Evolutionary conservation across 805 yeast species (phyloP).

Genomic region (Ogataea pignaliae): DNA sequence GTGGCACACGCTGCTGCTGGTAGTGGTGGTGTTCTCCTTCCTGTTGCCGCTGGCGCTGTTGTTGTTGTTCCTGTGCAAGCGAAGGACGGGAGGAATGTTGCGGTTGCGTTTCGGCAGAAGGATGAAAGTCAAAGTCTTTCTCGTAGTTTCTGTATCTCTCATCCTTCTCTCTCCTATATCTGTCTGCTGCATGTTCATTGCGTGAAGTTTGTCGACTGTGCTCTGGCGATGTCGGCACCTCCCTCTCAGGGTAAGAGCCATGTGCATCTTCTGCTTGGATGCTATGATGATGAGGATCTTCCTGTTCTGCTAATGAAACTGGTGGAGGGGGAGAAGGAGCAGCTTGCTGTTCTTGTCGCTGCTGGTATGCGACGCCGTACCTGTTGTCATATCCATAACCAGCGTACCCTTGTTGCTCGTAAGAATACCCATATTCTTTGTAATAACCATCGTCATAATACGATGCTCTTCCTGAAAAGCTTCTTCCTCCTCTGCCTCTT

Average conservation of each 20-base stretch:
- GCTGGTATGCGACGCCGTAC: not conserved
- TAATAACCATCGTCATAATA: no score
- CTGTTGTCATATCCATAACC: conserved; percentile 3
- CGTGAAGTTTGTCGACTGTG: no score
- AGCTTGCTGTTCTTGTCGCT: no score
- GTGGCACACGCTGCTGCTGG: no score
- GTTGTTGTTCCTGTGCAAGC: not conserved
- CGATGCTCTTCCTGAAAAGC: no score
- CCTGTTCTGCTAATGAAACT: no score
- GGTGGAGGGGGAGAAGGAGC: no score
- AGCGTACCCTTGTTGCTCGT: not conserved
- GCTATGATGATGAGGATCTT: no score
- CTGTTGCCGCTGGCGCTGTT: not conserved
- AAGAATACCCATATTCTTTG: conserved; percentile 1
- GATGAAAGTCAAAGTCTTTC: not conserved
- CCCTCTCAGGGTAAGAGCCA: conserved; percentile 1
- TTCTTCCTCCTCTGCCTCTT: no score
- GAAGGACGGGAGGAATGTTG: not conserved
- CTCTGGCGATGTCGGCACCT: not conserved
- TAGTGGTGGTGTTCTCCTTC: no score
- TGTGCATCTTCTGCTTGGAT: no score
- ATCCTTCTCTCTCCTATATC: not conserved
- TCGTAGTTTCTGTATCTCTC: not conserved
- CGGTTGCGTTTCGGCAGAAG: not conserved
- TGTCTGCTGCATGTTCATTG: no score